phyloP scores from a whole-genome alignment of 805 yeast species.

The Wickerhamiella allomyrinae region DNA sequence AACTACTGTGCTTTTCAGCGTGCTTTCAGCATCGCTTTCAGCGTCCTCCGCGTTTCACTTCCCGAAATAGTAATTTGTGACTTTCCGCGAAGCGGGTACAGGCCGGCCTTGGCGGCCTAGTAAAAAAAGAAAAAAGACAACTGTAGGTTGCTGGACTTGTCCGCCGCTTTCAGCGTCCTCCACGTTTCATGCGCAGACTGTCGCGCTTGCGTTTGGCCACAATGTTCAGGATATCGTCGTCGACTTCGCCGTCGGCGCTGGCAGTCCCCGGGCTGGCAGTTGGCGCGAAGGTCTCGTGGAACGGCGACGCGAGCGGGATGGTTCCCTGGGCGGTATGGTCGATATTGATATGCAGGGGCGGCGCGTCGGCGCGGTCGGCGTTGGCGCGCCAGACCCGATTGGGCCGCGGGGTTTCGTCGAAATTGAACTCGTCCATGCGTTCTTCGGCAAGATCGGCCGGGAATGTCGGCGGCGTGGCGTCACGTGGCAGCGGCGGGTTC shows the following conservation, averaged over 20 bases:
- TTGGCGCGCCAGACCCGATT: constrained; percentile 2
- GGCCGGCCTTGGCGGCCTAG: too few species aligned
- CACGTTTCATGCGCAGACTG: constrained; percentile 36
- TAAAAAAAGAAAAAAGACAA: not conserved
- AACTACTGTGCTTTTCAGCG: not conserved
- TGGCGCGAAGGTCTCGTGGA: constrained; percentile 15
- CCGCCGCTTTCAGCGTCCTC: constrained; percentile 10
- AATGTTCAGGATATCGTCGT: constrained; percentile 25
- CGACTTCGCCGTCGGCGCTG: constrained; percentile 5
- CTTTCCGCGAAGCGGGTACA: too few species aligned
- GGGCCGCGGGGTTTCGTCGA: constrained; percentile 3
- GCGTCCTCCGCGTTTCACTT: constrained; percentile 31
- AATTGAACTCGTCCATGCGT: not conserved
- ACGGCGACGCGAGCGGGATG: constrained; percentile 20
- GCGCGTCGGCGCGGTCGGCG: not conserved
- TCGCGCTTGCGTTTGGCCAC: constrained; percentile 41
- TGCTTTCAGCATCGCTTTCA: not conserved
- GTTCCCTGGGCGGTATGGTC: constrained; percentile 6
- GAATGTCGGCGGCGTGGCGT: not conserved
- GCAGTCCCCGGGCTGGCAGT: constrained; percentile 6
- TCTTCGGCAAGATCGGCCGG: not conserved
- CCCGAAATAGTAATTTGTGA: too few species aligned
- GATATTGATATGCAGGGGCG: not conserved
- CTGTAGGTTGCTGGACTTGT: not conserved
- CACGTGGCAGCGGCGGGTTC: not conserved